Evolutionary conservation across 1,284 basidiomycete genomes (phyloP).

Genomic region (Cryptococcus sp.): DNA sequence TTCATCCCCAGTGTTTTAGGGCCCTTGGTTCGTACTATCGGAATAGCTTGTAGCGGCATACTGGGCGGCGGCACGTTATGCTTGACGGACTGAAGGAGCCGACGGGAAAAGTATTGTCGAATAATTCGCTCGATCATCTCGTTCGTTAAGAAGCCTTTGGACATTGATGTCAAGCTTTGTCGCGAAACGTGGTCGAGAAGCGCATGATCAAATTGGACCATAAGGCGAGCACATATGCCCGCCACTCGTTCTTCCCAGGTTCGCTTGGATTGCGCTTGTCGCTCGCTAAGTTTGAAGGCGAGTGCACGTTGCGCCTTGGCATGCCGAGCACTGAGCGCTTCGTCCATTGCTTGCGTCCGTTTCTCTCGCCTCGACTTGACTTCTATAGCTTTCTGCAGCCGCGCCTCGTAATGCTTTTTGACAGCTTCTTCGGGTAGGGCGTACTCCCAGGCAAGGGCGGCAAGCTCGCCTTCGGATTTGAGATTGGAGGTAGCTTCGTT

Average conservation of each 20-base stretch:
- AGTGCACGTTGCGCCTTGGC: constrained; percentile 10
- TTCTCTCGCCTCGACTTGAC: background rate
- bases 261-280: constrained; percentile 16
- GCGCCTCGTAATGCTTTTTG: constrained; percentile 14
- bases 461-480: constrained; percentile 14
- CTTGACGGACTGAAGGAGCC: no score
- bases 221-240: constrained; percentile 14
- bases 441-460: constrained; percentile 29
- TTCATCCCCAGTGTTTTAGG: no score
- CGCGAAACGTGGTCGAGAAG: constrained; percentile 21
- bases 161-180: constrained; percentile 12
- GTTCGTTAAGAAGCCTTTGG: constrained; percentile 10
- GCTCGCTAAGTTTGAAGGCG: constrained; percentile 25
- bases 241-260: constrained; percentile 30
- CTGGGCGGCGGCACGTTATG: no score
- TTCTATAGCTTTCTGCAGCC: constrained; percentile 1
- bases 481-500: constrained; percentile 9
- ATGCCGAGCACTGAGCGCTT: constrained; percentile 6
- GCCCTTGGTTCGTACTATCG: no score
- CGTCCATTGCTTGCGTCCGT: constrained; percentile 1
- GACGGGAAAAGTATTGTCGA: background rate
- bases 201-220: constrained; percentile 15
- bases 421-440: constrained; percentile 21
- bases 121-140: constrained; percentile 10
- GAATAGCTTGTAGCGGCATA: no score